Evolutionary conservation across 2,329 filamentous ascomycete genomes (phyloP).

Genomic region (Aureobasidium zeae): DNA sequence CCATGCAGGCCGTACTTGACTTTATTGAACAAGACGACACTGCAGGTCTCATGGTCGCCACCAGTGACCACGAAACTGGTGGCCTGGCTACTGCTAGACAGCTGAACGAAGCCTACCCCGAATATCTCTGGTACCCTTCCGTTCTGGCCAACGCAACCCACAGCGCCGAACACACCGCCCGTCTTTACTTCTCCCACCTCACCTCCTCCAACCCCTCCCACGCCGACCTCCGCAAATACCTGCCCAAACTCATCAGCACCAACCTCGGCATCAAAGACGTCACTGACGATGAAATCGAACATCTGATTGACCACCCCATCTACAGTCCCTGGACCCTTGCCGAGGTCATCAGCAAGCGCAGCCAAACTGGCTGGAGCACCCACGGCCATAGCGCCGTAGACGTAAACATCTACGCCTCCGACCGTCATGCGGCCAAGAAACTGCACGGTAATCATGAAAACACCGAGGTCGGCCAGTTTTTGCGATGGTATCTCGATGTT

Average conservation of each 20-base stretch:
- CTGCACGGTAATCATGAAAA: constrained; percentile 89
- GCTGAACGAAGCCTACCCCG: constrained; percentile 51
- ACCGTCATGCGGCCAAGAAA: constrained; percentile 50
- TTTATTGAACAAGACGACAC: constrained; percentile 68
- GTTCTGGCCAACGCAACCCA: constrained; percentile 72
- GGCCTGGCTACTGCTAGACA: constrained; percentile 75
- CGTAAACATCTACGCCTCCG: constrained; percentile 89
- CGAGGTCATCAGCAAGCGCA: constrained; percentile 76
- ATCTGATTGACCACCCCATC: constrained; percentile 50
- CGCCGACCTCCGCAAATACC: constrained; percentile 42
- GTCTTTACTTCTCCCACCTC: constrained; percentile 54
- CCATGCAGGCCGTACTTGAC: constrained; percentile 73
- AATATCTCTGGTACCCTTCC: constrained; percentile 72
- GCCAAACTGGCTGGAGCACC: constrained; percentile 87
- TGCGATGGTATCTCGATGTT: constrained; percentile 68
- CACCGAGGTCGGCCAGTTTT: constrained; percentile 77
- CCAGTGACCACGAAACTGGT: constrained; percentile 94
- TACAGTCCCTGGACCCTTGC: constrained; percentile 57
- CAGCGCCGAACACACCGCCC: constrained; percentile 60
- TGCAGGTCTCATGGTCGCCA: constrained; percentile 74
- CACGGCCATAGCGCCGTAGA: constrained; percentile 85
- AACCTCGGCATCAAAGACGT: constrained; percentile 72
- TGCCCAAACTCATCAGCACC: constrained; percentile 58
- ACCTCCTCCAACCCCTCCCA: constrained; percentile 26
- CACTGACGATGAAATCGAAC: constrained; percentile 58